phyloP scores from a whole-genome alignment of 768 basidiomycete genomes.

The Suillus sp. region DNA sequence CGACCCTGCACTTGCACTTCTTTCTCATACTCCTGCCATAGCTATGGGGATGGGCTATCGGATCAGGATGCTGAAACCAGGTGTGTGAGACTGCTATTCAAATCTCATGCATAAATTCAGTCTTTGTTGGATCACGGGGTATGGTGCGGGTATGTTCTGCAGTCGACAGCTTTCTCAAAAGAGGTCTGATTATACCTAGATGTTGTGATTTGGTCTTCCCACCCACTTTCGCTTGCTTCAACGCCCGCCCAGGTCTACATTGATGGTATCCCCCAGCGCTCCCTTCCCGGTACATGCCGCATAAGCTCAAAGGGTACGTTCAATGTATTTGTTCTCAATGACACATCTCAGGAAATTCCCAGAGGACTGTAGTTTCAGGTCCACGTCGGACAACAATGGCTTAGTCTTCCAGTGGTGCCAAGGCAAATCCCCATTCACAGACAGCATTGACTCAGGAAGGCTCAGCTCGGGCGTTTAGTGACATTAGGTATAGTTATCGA shows the following conservation, averaged over 20 bases:
- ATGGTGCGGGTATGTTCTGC: constrained; percentile 45
- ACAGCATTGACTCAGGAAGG: too few species aligned
- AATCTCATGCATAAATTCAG: neutral
- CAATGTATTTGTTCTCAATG: too few species aligned
- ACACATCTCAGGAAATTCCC: too few species aligned
- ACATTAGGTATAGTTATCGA: too few species aligned
- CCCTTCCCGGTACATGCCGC: too few species aligned
- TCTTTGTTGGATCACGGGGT: constrained; percentile 28
- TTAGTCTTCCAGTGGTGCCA: too few species aligned
- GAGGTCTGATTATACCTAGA: constrained; percentile 34
- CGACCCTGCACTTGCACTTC: constrained; percentile 55
- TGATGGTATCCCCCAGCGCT: constrained; percentile 79
- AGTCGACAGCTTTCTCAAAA: neutral
- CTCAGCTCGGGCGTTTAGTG: too few species aligned
- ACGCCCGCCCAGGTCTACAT: constrained; percentile 80
- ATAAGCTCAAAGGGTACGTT: too few species aligned
- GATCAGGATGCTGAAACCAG: constrained; percentile 61
- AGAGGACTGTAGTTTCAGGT: too few species aligned
- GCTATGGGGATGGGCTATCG: constrained; percentile 73
- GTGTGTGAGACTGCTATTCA: constrained; percentile 23
- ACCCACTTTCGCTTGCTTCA: constrained; percentile 74
- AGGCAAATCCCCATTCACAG: too few species aligned
- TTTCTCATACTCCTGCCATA: constrained; percentile 62
- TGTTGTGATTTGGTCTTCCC: constrained; percentile 75
- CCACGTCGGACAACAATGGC: too few species aligned